Evolutionary conservation across 805 yeast genomes (phyloP).

Genomic region (Kluyveromyces dobzhanskii): DNA sequence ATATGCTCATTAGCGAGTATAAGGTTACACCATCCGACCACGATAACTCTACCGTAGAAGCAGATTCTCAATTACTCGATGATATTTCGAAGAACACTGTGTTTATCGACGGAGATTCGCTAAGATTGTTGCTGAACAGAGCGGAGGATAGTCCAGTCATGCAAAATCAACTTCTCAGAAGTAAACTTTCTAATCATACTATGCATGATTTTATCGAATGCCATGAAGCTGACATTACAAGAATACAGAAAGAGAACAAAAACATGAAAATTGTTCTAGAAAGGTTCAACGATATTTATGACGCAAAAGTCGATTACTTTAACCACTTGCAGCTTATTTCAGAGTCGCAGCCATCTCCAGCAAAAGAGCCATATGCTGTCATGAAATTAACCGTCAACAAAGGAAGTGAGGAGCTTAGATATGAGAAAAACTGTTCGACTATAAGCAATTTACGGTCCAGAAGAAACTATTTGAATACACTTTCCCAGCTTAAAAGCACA

Average conservation of each 20-base stretch:
- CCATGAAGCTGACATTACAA: conserved; percentile 15
- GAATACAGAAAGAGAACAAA: conserved; percentile 19
- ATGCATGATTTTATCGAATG: conserved; percentile 19
- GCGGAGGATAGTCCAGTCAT: conserved; percentile 25
- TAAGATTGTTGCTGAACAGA: conserved; percentile 27
- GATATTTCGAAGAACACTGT: conserved; percentile 20
- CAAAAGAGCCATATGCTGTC: conserved; percentile 18
- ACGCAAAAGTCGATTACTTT: conserved; percentile 74
- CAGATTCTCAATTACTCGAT: conserved; percentile 26
- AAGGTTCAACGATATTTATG: conserved; percentile 56
- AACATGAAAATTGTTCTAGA: conserved; percentile 36
- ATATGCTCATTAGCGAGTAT: conserved; percentile 10
- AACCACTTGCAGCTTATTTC: conserved; percentile 79
- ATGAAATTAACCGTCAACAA: conserved; percentile 13
- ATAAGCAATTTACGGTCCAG: conserved; percentile 32
- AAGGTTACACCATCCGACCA: conserved; percentile 4
- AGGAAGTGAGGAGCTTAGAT: conserved; percentile 16
- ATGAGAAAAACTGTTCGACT: conserved; percentile 15
- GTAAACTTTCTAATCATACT: conserved; percentile 1
- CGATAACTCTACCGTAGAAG: conserved; percentile 18
- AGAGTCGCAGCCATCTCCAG: conserved; percentile 60
- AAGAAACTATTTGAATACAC: conserved; percentile 40
- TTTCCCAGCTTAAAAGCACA: conserved; percentile 26
- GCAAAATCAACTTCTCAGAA: conserved; percentile 4
- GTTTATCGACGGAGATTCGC: conserved; percentile 19